These are phyloP conservation scores for Brassica nigra DNA, from an alignment of 345 rosid species.

Conservation along the genomic window DNA sequence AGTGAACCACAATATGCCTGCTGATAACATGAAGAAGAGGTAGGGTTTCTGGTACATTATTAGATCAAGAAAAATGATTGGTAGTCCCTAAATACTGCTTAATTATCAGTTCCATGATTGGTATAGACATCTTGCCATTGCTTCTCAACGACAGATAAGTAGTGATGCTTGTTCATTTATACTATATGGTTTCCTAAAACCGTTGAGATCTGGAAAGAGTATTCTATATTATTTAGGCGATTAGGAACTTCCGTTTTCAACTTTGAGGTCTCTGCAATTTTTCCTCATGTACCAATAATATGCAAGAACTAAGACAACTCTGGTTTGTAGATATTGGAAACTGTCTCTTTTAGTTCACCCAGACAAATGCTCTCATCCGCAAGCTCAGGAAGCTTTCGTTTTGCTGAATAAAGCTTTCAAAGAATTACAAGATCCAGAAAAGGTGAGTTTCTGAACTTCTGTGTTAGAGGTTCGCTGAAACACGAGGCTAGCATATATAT, in stretches of 20 bases:
- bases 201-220: not conserved
- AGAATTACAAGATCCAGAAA: conserved; percentile 92
- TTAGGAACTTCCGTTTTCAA: not conserved
- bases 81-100: not conserved
- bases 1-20: conserved; percentile 65
- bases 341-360: conserved; percentile 94
- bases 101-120: conserved; percentile 8
- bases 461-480: conserved; percentile 2
- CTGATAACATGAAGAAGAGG: conserved; percentile 87
- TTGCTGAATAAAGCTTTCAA: conserved; percentile 84
- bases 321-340: conserved; percentile 78
- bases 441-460: conserved; percentile 47
- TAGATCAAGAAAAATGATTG: conserved; percentile 1
- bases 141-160: not conserved
- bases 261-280: not conserved
- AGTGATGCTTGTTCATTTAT: not conserved
- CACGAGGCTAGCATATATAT: not conserved
- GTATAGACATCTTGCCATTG: conserved; percentile 6
- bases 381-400: conserved; percentile 86
- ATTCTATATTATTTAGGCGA: not conserved
- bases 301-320: conserved; percentile 2
- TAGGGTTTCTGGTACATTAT: conserved; percentile 38
- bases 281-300: not conserved
- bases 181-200: not conserved
- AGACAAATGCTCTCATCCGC: conserved; percentile 97